phyloP scores from a whole-genome alignment of 78 protist species.

The Pelomyxa schiedti region DNA sequence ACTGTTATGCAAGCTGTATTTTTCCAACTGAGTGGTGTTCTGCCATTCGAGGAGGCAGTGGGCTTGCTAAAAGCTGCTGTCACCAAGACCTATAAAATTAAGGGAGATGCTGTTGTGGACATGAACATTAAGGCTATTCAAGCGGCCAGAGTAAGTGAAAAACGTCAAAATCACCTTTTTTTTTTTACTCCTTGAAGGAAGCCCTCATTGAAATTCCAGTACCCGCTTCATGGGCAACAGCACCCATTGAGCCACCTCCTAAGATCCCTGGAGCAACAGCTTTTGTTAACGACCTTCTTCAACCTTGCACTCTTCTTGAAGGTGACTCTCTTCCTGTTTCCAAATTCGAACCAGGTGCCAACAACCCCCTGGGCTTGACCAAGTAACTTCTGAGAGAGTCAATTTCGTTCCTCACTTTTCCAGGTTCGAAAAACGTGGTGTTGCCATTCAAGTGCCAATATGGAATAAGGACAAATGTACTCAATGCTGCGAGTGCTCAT shows the following conservation, averaged over 20 bases:
- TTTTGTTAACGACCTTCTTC: background rate
- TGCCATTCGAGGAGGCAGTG: constrained; percentile 58
- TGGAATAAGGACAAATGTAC: constrained; percentile 43
- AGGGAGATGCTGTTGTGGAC: constrained; percentile 49
- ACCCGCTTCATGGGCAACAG: constrained; percentile 5
- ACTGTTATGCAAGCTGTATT: constrained; percentile 62
- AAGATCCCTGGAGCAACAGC: background rate
- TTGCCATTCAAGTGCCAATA: constrained; percentile 23
- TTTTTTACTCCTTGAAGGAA: constrained; percentile 9
- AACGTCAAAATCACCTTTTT: background rate
- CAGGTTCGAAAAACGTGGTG: constrained; percentile 33
- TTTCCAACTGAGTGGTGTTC: constrained; percentile 46
- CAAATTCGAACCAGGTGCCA: constrained; percentile 20
- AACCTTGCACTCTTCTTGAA: background rate
- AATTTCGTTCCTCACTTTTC: too few relatives aligned
- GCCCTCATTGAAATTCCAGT: constrained; percentile 5
- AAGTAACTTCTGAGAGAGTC: too few relatives aligned
- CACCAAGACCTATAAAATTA: constrained; percentile 18
- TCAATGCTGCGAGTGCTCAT: constrained; percentile 51
- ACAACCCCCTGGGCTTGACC: constrained; percentile 21
- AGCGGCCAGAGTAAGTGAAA: background rate
- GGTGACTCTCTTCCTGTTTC: constrained; percentile 48
- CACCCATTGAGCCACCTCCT: background rate
- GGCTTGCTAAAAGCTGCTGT: constrained; percentile 30
- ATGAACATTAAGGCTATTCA: constrained; percentile 11